Evolutionary conservation across 768 basidiomycete genomes (phyloP).

Genomic region (Boletus pseudopeckii): DNA sequence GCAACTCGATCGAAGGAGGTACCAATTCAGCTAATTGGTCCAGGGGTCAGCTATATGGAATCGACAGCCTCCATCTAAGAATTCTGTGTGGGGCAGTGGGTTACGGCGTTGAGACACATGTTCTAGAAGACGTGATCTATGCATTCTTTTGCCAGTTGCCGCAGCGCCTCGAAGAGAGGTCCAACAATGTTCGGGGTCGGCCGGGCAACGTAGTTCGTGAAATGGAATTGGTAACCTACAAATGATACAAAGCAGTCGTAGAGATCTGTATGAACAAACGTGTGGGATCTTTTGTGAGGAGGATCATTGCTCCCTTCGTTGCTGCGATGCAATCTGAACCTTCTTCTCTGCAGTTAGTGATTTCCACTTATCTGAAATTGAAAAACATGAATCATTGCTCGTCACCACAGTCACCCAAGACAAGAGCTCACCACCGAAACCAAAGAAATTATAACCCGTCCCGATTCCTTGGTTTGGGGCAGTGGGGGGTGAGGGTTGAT

Average conservation of each 20-base stretch:
- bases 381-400: background rate
- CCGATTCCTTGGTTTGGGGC: conserved; percentile 9
- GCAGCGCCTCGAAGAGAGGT: background rate
- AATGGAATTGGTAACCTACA: background rate
- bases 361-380: conserved; percentile 25
- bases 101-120: too few relatives aligned
- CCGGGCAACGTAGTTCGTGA: background rate
- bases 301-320: background rate
- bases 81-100: background rate
- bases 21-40: too few relatives aligned
- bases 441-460: conserved; percentile 16
- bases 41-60: too few relatives aligned
- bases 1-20: too few relatives aligned
- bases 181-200: background rate
- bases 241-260: background rate
- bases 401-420: background rate
- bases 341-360: conserved; percentile 15
- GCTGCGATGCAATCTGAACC: conserved; percentile 18
- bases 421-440: conserved; percentile 20
- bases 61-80: background rate
- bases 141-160: background rate
- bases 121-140: background rate
- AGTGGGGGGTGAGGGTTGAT: conserved; percentile 20
- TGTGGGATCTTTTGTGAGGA: background rate
- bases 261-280: background rate